Evolutionary conservation across 73 alveolate genomes (phyloP), one percentile per base, ranked within the genome.

Genomic region (Durusdinium trenchii): DNA sequence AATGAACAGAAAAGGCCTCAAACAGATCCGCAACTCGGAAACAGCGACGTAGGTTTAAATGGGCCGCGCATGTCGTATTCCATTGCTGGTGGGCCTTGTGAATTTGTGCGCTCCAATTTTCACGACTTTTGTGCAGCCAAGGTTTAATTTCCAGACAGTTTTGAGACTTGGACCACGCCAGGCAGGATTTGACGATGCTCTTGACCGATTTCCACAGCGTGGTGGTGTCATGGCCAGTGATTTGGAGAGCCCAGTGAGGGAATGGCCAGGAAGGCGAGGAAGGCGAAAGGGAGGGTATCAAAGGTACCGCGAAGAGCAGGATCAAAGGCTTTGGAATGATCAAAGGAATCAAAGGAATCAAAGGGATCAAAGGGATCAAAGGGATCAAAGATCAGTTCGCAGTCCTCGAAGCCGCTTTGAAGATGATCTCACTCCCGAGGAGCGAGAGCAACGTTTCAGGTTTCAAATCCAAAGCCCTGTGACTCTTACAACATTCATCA

Each of bases 401-500:
- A 48, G 35, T 46, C 48, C 6, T 52, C 48, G 35, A 40, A 5
- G 40, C 52, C 50, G 23, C 26, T 47, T 16, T 47, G 85, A 75
- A 10, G 38, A n/a, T 35, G 86, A 89, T n/a, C 96, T 89, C 45
- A 89, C 96, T 42, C 60, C 62, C 46, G 96, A 89, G 51, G 96
- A 89, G 82, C 43, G 71, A 36, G 95, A 91, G 47, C 62, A 91
- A 51, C 73, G 98, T 26, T 91, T 91, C 57, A 30, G 98, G 28
- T 43, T 54, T 45, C 98, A 91, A 52, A 67, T 91, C 7, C 62
- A 91, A 28, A 91, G 89, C 62, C 98, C 98, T 32, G 98, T 91
- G 50, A 91, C 98, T 48, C 81, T 91, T 57, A 91, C 98, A 26
- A 91, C 98, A 35, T 91, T 91, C 78, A 91, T 91, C 43, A 79